Base-by-base conservation (phyloP, 1,139 yeast genomes). In the Sugiyamaella japonica region DNA sequence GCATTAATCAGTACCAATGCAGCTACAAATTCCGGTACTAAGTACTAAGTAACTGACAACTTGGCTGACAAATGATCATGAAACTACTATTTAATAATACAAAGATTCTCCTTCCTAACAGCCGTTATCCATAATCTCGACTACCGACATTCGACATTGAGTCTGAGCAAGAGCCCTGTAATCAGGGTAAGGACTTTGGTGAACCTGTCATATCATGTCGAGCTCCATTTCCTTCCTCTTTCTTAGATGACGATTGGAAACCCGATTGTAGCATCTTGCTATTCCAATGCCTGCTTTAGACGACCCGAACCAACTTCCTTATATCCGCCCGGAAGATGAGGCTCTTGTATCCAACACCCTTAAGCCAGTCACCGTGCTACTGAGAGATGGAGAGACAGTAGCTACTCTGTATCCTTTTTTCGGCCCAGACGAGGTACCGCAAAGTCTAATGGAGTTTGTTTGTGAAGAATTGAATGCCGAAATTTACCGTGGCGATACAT, bases 391-490 rank as follows among this genome's bases (percentile, higher is more conserved):
- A 7, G 51, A 48, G 10, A 88, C 96, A 0, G 89, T 90, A 2
- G 97, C 97, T 1, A 90, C 97, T 5, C 85, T 91, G 57, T 89
- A 89, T 66, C 97, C 99, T 2, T 81, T 93, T 16, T 81, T 83
- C 61, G 78, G 82, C 25, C 77, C 84, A 0, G 76, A 75, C 25
- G 73, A 78, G 49, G 74, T 93, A 13, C 98, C 98, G 0, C 81
- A 81, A 2, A 95, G 90, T 0, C 75, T 93, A 25, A 70, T 89
- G 48, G 86, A 87, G 20, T 90, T 91, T 66, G 70, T 93, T 41
- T 84, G 95, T 61, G 97, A 90, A 66, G 98, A 93, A 73, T 86
- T 88, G 72, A 93, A 93, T 69, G 86, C 87, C 84, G 99, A 93
- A 68, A 83, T 93, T 37, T 93, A 86, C 59, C 77, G 89, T 45